These are phyloP conservation scores for Carex kokanica DNA, from an alignment of 176 grass and related monocot species.

Conservation along the genomic window DNA sequence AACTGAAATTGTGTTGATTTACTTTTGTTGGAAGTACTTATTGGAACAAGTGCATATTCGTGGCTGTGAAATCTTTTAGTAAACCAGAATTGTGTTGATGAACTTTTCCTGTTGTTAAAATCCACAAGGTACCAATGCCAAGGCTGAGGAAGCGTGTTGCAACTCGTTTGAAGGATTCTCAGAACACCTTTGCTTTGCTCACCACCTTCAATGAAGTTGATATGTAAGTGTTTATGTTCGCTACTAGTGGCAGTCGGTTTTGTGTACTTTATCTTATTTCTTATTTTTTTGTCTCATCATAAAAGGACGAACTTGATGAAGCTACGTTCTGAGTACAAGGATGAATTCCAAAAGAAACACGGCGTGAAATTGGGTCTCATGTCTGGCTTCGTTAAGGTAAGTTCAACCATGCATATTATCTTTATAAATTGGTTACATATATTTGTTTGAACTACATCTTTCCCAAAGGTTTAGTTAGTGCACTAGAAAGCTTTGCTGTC, in stretches of 20 bases:
- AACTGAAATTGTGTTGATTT: conserved; percentile 5
- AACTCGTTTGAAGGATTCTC: conserved; percentile 96
- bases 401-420: not conserved
- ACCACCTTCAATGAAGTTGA: conserved; percentile 99
- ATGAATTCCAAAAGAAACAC: conserved; percentile 83
- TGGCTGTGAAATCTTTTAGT: not conserved
- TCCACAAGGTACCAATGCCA: conserved; percentile 73
- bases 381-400: conserved; percentile 95
- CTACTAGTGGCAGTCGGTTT: not conserved
- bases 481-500: not conserved
- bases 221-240: conserved; percentile 54
- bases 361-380: conserved; percentile 95
- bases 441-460: not conserved
- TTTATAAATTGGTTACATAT: not conserved
- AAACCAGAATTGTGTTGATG: not conserved
- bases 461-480: not conserved
- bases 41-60: not conserved
- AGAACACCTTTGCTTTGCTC: conserved; percentile 95
- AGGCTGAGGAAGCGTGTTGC: conserved; percentile 95
- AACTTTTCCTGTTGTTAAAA: not conserved
- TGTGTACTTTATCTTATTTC: not conserved
- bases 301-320: conserved; percentile 99
- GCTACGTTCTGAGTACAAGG: conserved; percentile 92
- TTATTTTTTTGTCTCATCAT: not conserved
- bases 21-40: not conserved